Conservation (phyloP, 2,329 filamentous ascomycete species). For the Scolecobasidium constrictum region DNA sequence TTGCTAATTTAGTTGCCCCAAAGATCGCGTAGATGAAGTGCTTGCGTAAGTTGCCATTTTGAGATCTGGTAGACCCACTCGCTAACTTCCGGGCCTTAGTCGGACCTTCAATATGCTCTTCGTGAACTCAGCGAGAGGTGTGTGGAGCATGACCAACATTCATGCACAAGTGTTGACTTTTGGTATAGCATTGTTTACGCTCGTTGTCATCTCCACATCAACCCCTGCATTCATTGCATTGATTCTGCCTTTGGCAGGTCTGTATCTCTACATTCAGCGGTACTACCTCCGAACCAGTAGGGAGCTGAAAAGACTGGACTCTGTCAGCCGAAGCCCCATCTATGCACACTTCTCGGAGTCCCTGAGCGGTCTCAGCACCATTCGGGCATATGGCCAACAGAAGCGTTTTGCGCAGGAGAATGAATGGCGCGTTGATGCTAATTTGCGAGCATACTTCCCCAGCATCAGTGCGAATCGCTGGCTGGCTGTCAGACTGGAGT, state of each 20-base stretch:
- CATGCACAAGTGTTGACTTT: conserved; percentile 15
- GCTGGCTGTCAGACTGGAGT: conserved; percentile 89
- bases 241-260: conserved; percentile 66
- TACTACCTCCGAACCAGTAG: conserved; percentile 96
- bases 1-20: conserved; percentile 14
- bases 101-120: conserved; percentile 92
- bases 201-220: conserved; percentile 71
- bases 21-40: conserved; percentile 72
- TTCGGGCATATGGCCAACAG: conserved; percentile 87
- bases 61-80: neutral
- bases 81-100: conserved; percentile 16
- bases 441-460: conserved; percentile 88
- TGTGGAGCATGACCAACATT: conserved; percentile 15
- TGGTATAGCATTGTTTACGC: conserved; percentile 55
- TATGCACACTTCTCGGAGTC: conserved; percentile 98
- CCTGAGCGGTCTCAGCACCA: conserved; percentile 85
- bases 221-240: conserved; percentile 72
- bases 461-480: conserved; percentile 85
- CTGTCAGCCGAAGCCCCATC: conserved; percentile 88
- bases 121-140: conserved; percentile 38
- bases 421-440: conserved; percentile 93
- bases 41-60: conserved; percentile 47
- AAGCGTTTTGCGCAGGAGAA: conserved; percentile 83
- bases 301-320: conserved; percentile 91
- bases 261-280: conserved; percentile 89